Conservation (phyloP, 2,329 filamentous ascomycete species). For the Beauveria rudraprayagi region DNA sequence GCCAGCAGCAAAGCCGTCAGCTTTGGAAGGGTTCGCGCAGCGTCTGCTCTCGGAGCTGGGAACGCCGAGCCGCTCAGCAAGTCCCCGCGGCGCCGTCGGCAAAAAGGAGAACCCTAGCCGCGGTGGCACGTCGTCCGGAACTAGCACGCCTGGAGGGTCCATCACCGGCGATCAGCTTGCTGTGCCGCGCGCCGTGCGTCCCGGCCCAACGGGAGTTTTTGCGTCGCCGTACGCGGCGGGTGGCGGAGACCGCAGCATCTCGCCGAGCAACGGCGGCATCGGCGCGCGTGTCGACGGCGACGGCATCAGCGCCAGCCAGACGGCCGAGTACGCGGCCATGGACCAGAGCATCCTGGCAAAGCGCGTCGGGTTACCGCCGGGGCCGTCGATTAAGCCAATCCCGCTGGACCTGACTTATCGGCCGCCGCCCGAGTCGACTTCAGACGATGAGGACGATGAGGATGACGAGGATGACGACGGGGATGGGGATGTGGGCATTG, state of each 20-base stretch:
- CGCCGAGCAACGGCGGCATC: conserved; percentile 28
- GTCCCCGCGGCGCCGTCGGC: conserved; percentile 32
- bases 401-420: conserved; percentile 32
- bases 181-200: conserved; percentile 25
- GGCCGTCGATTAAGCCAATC: conserved; percentile 34
- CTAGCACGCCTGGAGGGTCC: conserved; percentile 22
- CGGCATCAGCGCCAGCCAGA: conserved; percentile 37
- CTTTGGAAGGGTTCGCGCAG: conserved; percentile 54
- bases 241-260: conserved; percentile 29
- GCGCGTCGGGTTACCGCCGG: conserved; percentile 44
- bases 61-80: conserved; percentile 42
- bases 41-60: conserved; percentile 53
- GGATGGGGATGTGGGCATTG: conserved; percentile 14
- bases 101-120: conserved; percentile 35
- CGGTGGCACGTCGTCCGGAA: conserved; percentile 18
- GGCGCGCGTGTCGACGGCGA: conserved; percentile 24
- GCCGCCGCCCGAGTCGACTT: conserved; percentile 10
- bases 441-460: conserved; percentile 15
- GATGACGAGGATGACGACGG: conserved; percentile 15
- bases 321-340: conserved; percentile 53
- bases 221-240: background rate
- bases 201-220: conserved; percentile 15
- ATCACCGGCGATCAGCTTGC: conserved; percentile 19
- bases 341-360: conserved; percentile 54
- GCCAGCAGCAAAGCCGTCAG: conserved; percentile 45